These are phyloP conservation scores for Chaetomium tenue DNA, from an alignment of 495 filamentous ascomycete genomes.

Conservation along the genomic window DNA sequence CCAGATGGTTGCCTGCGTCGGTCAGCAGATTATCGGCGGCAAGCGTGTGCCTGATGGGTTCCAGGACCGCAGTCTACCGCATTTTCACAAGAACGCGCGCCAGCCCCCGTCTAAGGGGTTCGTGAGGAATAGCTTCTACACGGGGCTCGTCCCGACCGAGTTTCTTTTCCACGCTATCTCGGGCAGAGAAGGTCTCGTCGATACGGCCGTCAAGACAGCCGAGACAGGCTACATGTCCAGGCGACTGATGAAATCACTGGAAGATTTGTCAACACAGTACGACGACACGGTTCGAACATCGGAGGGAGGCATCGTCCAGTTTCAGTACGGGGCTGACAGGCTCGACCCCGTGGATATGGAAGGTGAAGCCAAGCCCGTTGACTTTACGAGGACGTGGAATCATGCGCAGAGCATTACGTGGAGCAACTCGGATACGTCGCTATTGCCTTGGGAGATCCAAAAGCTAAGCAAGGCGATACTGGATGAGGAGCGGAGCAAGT, in stretches of 20 bases:
- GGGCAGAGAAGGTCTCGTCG: slow-evolving; percentile 95
- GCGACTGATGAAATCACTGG: slow-evolving; percentile 94
- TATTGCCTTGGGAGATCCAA: slow-evolving; percentile 73
- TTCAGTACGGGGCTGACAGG: slow-evolving; percentile 93
- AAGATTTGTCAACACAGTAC: slow-evolving; percentile 88
- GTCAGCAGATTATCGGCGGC: slow-evolving; percentile 94
- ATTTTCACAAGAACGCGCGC: slow-evolving; percentile 90
- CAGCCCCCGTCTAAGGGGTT: slow-evolving; percentile 94
- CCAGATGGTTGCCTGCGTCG: slow-evolving; percentile 96
- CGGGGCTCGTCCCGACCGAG: slow-evolving; percentile 82
- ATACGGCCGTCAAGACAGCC: slow-evolving; percentile 99
- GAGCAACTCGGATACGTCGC: slow-evolving; percentile 65
- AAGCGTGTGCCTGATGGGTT: slow-evolving; percentile 94
- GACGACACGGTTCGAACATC: slow-evolving; percentile 93
- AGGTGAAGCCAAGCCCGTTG: slow-evolving; percentile 84
- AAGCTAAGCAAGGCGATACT: slow-evolving; percentile 63
- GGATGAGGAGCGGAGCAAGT: slow-evolving; percentile 60
- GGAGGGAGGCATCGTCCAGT: slow-evolving; percentile 81
- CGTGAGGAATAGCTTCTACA: slow-evolving; percentile 95
- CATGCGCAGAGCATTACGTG: slow-evolving; percentile 80
- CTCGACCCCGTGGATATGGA: slow-evolving; percentile 98
- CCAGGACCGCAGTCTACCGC: slow-evolving; percentile 89
- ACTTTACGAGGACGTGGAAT: slow-evolving; percentile 88
- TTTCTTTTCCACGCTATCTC: slow-evolving; percentile 99
- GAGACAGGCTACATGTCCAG: slow-evolving; percentile 99